These are phyloP conservation scores for Debaryomyces fabryi DNA, from an alignment of 1,139 yeast genomes.

Conservation along the genomic window DNA sequence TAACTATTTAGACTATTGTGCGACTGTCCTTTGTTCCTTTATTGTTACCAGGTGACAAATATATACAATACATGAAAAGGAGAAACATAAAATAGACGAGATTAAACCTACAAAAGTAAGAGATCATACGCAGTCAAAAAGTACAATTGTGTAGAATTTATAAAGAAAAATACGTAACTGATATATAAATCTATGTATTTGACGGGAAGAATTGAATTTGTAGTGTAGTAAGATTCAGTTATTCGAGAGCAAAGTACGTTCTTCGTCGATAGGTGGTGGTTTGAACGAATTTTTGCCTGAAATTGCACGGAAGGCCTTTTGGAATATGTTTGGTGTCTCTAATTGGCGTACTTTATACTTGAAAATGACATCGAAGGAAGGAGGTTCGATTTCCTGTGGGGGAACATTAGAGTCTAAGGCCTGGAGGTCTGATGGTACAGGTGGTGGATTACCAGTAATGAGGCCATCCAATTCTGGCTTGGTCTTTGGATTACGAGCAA, in stretches of 20 bases:
- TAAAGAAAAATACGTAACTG: background rate
- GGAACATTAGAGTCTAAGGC: slow-evolving; percentile 25
- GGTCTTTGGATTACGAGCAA: slow-evolving; percentile 42
- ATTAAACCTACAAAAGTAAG: background rate
- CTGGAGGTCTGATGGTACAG: slow-evolving; percentile 18
- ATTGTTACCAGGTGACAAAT: background rate
- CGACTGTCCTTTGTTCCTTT: background rate
- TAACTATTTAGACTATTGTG: background rate
- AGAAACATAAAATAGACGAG: background rate
- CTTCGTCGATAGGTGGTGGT: slow-evolving; percentile 9
- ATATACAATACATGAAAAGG: background rate
- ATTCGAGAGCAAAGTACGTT: slow-evolving; percentile 8
- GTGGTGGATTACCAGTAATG: slow-evolving; percentile 33
- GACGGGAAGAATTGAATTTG: background rate
- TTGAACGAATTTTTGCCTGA: slow-evolving; percentile 4
- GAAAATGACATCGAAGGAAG: slow-evolving; percentile 34
- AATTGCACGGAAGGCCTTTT: slow-evolving; percentile 4
- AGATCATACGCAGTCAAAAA: background rate
- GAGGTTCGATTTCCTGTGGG: slow-evolving; percentile 46
- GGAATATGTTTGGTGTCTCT: slow-evolving; percentile 16
- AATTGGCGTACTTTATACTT: slow-evolving; percentile 29
- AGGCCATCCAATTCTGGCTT: slow-evolving; percentile 37
- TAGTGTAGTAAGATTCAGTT: background rate
- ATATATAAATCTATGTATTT: slow-evolving; percentile 2
- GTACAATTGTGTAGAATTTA: background rate